Base-by-base conservation (phyloP, 2,329 filamentous ascomycete species). In the Alternaria brassicicola region DNA sequence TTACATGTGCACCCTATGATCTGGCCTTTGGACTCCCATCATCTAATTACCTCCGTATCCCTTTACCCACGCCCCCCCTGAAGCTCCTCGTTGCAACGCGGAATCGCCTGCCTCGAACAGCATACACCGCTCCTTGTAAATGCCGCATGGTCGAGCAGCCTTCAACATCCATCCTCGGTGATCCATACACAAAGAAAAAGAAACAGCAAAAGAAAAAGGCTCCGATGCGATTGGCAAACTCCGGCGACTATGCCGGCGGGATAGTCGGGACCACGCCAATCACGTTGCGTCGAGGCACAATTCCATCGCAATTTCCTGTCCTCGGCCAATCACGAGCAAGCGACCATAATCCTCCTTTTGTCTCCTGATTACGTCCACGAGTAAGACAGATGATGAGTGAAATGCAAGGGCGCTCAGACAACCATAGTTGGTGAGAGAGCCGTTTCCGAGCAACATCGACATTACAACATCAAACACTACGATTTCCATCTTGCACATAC, bases 301-400 rank as follows among this genome's bases (percentile, higher is more conserved):
- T 49, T 38, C 55, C 39, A 17, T 33, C 43, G 50, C 45, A 39
- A 58, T 58, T 46, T 57, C 41, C 26, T 57, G 10, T 26, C 28
- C 21, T 15, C 25, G 33, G 33, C 54, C 54, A 57, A 57, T 57
- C 36, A 39, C 36, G 26, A 41, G 25, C 52, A 48, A 39, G 13
- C 21, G 15, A 38, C 33, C 7, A 35, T 33, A n/a, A 26, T 33
- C 13, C 38, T 26, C 25, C 38, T 35, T 35, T 17, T 1, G n/a
- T 9, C 30, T 51, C 15, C 25, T 33, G 17, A 31, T 45, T 17
- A 38, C 25, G 38, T 36, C 13, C 39, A 46, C 26, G 41, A 26
- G 26, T 42, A 19, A 33, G 17, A 33, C 15, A 12, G 15, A 8
- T 36, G 15, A 8, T 36, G 36, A 33, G 43, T 52, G 25, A 49